Evolutionary conservation across 2,329 filamentous ascomycete species (phyloP), one percentile per base, ranked within the genome.

Genomic region (Helicocarpus griseus): DNA sequence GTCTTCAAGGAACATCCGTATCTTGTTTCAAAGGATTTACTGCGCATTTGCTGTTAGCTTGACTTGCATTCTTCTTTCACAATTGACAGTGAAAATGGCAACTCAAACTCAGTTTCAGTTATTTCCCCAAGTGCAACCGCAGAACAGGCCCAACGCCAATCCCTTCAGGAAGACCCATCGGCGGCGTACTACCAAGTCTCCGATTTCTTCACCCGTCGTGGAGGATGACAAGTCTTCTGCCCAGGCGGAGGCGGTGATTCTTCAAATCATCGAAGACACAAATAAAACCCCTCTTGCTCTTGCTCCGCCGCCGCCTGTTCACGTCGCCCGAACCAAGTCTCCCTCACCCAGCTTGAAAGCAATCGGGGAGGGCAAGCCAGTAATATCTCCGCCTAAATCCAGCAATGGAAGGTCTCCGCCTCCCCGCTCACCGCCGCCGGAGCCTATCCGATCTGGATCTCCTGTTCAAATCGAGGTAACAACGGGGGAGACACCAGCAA

Each of bases 251-350:
- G 61, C 69, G 4, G 61, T 70, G 43, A 58, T 70, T 17, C 57
- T 70, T 44, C 64, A 66, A 49, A 66, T 71, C 5, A 65, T 69
- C 35, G 63, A 71, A 53, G 65, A 69, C 41, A 66, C 65, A 2
- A 62, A 64, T 36, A 55, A 46, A 11, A 60, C 63, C 43, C 57
- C 62, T 31, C 58, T 63, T 4, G 60, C 62, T 1, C 61, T 60
- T 29, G 60, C 62, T 1, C 61, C 61, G 28, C 56, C 58, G 33
- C 61, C 61, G 24, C 55, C 58, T 39, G 52, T 59, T 9, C 54
- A 61, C 49, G 26, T 57, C 11, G 45, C 56, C 17, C 55, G 54
- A 22, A 46, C 57, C 3, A 58, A 40, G 14, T 55, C 58, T 22
- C 59, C 60, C 13, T n/a, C 49, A 26, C 9, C 41, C 11, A 51